Evolutionary conservation across 768 basidiomycete species (phyloP), one percentile per base, ranked within the genome.

Genomic region (Boletales sp.): DNA sequence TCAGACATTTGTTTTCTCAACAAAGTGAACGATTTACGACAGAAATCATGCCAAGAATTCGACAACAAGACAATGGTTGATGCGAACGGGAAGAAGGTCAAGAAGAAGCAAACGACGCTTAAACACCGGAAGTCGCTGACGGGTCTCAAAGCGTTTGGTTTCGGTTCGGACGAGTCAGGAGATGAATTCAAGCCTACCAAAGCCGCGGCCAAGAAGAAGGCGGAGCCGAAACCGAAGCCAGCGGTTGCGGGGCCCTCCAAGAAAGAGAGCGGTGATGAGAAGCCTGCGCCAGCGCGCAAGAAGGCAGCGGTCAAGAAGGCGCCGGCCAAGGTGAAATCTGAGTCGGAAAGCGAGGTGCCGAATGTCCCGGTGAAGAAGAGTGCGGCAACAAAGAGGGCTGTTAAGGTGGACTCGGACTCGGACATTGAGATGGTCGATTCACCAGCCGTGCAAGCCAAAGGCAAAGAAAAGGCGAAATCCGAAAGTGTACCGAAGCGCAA

Each of bases 161-260:
- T 24, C 5, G 70, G 63, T 35, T 64, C 61, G 52, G 72, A 71
- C 3, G 72, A 71, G 48, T 74, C 69, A 5, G 80, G 81, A 19
- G 80, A 81, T 48, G 80, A 82, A 50, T 83, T 80, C 65, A 77
- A 74, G 54, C 81, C 80, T 2, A 66, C 63, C 45, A 80, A 79
- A 54, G 74, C 75, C 5, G 69, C 68, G 2, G 72, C 70, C 3
- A 78, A 70, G 69, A 68, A 63, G 48, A 69, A 69, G 52, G 54
- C 63, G 42, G 61, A 69, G 44, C 55, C 65, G 15, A 65, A 62
- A 35, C 54, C 55, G 36, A 57, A 54, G 40, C 40, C 50, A 30
- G 50, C 66, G 18, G 61, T 52, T 35, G 65, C 65, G 69, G 77
- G 72, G 40, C 59, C 74, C 56, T 64, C 82, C 65, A 71, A 74